Conservation (phyloP, 352 stramenopile genomes). For the Pythium brachiatum region DNA sequence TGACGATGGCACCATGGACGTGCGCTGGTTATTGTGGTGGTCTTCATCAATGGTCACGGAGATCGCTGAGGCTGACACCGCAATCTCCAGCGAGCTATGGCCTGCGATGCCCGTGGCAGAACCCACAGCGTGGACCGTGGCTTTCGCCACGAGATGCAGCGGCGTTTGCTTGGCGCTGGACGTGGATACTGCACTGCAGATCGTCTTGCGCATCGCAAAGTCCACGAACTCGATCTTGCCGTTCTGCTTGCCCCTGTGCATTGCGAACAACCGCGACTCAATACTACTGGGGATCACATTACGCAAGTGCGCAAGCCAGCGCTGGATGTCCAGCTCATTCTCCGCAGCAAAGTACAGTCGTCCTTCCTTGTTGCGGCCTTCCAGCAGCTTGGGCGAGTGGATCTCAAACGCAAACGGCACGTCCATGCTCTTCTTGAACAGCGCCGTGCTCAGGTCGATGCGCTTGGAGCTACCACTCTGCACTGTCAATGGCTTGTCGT, state of each 20-base stretch:
- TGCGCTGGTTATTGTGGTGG: constrained; percentile 22
- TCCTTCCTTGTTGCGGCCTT: constrained; percentile 83
- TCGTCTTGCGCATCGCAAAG: constrained; percentile 43
- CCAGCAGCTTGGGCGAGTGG: constrained; percentile 84
- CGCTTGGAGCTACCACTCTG: constrained; percentile 38
- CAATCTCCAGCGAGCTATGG: constrained; percentile 25
- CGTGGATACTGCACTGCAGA: constrained; percentile 37
- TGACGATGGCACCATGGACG: constrained; percentile 11
- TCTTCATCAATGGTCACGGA: constrained; percentile 33
- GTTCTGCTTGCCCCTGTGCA: constrained; percentile 64
- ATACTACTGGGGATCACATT: constrained; percentile 73
- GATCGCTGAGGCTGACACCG: constrained; percentile 31
- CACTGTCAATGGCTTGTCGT: constrained; percentile 46
- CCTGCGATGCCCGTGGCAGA: not conserved
- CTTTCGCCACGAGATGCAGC: constrained; percentile 62
- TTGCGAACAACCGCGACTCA: constrained; percentile 73
- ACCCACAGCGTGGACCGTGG: constrained; percentile 3
- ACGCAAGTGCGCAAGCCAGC: constrained; percentile 84
- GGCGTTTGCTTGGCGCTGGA: constrained; percentile 41
- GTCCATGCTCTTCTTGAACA: constrained; percentile 82
- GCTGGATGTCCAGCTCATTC: constrained; percentile 85
- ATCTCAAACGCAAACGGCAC: constrained; percentile 87
- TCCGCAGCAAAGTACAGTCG: constrained; percentile 85
- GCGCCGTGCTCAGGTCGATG: constrained; percentile 58
- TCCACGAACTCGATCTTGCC: constrained; percentile 64